Evolutionary conservation across 2,329 filamentous ascomycete genomes (phyloP), one percentile per base, ranked within the genome.

Genomic region (Exophiala mesophila): DNA sequence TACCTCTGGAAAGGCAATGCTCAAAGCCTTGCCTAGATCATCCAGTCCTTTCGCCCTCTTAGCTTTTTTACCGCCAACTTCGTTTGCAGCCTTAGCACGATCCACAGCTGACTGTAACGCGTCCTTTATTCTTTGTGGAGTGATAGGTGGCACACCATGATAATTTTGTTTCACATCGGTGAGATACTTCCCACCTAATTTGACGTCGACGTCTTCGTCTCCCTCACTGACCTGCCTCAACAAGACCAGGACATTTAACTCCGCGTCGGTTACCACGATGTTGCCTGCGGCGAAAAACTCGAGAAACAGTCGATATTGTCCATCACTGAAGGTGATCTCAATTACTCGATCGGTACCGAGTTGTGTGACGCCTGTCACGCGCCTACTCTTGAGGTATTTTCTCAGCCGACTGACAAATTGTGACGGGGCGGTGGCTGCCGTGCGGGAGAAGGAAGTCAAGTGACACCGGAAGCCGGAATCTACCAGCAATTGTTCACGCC

Each of bases 221-320:
- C 83, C 85, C 55, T 88, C 85, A 3, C 79, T 71, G 1, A 97
- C 90, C 50, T 84, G 82, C 41, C 92, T 80, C 54, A 92, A 71
- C 15, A 98, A 68, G 0, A 85, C 80, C 24, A 97, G 63, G 41
- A 97, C 89, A 50, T 83, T 92, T 39, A 89, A 70, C 17, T 94
- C 82, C 37, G 74, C 76, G 60, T 97, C 88, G 2, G 92, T 95
- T 39, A 98, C 73, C 48, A 98, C 87, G 47, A 98, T 83, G 61
- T 98, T 98, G 33, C 92, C 92, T 39, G 86, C 85, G 1, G 92
- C 90, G 61, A 95, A 98, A 68, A 98, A 98, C 66, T 98, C 92
- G 19, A 98, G 70, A 61, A 88, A 96, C 16, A 98, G 65, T 30
- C 83, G 76, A 61, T 94, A 96, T 55, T 82, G 76, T 8, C 92